Base-by-base conservation (phyloP, 805 yeast genomes). In the Starmerella kuoi region DNA sequence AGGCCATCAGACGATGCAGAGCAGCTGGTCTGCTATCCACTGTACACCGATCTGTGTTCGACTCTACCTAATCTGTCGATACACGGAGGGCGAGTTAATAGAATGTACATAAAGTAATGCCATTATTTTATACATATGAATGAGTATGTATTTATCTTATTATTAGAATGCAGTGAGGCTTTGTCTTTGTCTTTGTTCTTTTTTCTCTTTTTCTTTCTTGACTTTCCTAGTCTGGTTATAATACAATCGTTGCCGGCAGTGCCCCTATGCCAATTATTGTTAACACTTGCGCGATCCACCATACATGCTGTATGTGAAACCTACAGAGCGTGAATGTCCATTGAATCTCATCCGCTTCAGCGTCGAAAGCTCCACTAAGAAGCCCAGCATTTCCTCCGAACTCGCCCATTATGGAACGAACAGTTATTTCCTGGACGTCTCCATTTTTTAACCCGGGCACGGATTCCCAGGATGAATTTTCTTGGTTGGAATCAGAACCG, bases 351-450 rank as follows among this genome's bases (percentile, higher is more conserved):
- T 60, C 53, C 0, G 59, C 48, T 0, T 44, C 47, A 12, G 61
- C 49, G 53, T 74, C 66, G 58, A 73, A 79, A 40, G 68, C 74
- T 2, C 94, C 96, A 1, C 86, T 78, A 50, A 91, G 62, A 11
- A 91, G 62, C 0, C 97, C 98, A 2, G 86, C 73, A 53, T 80
- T 82, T 2, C 98, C 98, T 45, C 78, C 81, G 54, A 68, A 91
- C 56, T 91, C 95, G 15, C 98, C 98, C 97, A 91, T 91, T 76
- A 88, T 81, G 15, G 95, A 76, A 44, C 87, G 67, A 19, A 91
- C 95, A 0, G 94, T 88, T 43, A 82, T 65, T 61, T 88, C 97
- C 8, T 38, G 17, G 11, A 49, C 32, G 15, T 31, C 32, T 55
- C 41, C 37, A 11, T 25, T 28, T 12, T 38, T 31, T 19, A 37